These are phyloP conservation scores for Kandelia obovata DNA, from an alignment of 345 rosid species.

Conservation along the genomic window DNA sequence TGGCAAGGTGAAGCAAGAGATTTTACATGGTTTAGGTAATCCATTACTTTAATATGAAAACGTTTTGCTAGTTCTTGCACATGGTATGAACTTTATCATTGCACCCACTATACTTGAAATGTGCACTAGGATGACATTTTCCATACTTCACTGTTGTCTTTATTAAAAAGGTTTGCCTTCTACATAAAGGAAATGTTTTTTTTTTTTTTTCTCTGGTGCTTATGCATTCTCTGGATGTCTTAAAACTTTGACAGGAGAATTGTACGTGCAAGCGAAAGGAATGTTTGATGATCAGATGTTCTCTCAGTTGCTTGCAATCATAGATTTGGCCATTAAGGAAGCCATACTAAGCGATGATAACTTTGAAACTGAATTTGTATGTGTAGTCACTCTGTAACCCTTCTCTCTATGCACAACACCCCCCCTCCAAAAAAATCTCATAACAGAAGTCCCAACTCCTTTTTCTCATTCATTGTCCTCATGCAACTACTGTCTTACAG, in stretches of 20 bases:
- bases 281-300: constrained; percentile 87
- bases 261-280: constrained; percentile 69
- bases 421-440: background rate
- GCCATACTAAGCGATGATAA: constrained; percentile 47
- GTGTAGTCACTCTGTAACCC: constrained; percentile 21
- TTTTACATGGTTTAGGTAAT: constrained; percentile 87
- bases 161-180: background rate
- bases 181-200: background rate
- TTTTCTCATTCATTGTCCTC: too few relatives aligned
- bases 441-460: too few relatives aligned
- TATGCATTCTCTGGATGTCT: constrained; percentile 13
- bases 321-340: constrained; percentile 66
- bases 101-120: background rate
- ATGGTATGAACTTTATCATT: background rate
- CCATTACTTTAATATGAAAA: constrained; percentile 12
- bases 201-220: background rate
- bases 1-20: constrained; percentile 85
- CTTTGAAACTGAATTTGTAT: constrained; percentile 72
- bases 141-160: background rate
- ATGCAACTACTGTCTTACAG: too few relatives aligned
- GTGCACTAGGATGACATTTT: background rate
- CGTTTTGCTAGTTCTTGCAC: background rate
- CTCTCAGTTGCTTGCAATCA: constrained; percentile 64
- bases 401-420: constrained; percentile 3
- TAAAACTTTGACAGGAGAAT: constrained; percentile 63